Evolutionary conservation across 2,329 filamentous ascomycete genomes (phyloP).

Genomic region (Fusarium buharicum): DNA sequence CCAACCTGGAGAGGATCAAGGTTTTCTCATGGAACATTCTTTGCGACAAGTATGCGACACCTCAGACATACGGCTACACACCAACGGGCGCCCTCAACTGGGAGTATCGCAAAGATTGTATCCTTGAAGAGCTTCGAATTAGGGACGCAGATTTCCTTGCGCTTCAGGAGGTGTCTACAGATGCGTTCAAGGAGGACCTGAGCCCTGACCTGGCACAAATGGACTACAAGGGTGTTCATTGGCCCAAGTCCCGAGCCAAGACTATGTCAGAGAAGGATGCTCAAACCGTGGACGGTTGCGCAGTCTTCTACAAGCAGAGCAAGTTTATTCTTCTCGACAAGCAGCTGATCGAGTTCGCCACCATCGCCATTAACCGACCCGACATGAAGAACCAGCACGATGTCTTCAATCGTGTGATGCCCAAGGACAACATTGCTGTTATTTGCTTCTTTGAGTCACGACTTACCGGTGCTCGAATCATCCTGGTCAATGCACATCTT

Average conservation of each 20-base stretch:
- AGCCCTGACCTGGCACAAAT: conserved; percentile 84
- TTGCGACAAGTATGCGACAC: conserved; percentile 91
- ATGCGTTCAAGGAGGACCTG: conserved; percentile 92
- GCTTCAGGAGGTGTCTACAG: conserved; percentile 91
- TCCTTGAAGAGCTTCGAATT: conserved; percentile 82
- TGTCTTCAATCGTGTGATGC: conserved; percentile 98
- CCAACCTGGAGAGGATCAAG: conserved; percentile 76
- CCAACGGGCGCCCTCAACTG: conserved; percentile 83
- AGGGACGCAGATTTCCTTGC: conserved; percentile 90
- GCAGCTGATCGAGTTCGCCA: conserved; percentile 90
- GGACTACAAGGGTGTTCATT: conserved; percentile 95
- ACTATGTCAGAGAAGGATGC: conserved; percentile 93
- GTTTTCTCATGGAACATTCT: conserved; percentile 96
- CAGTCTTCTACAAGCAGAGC: conserved; percentile 94
- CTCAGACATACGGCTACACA: conserved; percentile 88
- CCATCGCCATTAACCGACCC: conserved; percentile 90
- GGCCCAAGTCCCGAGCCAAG: conserved; percentile 87
- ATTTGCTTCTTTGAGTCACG: conserved; percentile 94
- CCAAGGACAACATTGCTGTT: conserved; percentile 95
- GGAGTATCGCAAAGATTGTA: conserved; percentile 85
- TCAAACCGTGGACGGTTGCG: conserved; percentile 92
- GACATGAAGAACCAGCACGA: conserved; percentile 98
- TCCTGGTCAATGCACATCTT: conserved; percentile 92
- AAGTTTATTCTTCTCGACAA: conserved; percentile 96
- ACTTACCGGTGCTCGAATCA: conserved; percentile 86